These are phyloP conservation scores for Moringa oleifera DNA, from an alignment of 345 rosid species.

Conservation along the genomic window DNA sequence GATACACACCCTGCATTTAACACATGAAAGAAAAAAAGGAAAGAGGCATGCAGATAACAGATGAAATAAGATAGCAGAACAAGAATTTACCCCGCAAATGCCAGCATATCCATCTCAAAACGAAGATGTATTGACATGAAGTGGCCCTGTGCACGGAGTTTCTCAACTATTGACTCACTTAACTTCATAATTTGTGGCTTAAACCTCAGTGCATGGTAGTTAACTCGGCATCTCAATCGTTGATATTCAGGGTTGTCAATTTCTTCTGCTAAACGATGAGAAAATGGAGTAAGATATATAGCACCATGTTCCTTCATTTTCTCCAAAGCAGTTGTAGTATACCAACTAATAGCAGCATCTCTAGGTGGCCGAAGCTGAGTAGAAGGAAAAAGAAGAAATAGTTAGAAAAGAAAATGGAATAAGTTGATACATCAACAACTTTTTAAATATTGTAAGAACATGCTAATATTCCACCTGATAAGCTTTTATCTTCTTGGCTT, in stretches of 20 bases:
- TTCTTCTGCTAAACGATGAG: constrained; percentile 98
- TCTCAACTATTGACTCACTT: constrained; percentile 87
- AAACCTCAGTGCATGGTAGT: constrained; percentile 93
- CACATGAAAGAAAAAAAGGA: background rate
- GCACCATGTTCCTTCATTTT: constrained; percentile 95
- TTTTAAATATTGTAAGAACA: background rate
- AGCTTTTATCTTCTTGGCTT: constrained; percentile 81
- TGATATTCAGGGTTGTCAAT: constrained; percentile 88
- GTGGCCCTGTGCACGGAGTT: constrained; percentile 93
- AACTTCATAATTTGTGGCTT: constrained; percentile 92
- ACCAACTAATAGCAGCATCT: constrained; percentile 96
- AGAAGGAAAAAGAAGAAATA: constrained; percentile 4
- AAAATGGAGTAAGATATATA: constrained; percentile 92
- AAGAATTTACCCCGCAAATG: constrained; percentile 90
- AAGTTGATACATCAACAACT: constrained; percentile 1
- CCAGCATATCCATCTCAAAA: constrained; percentile 99
- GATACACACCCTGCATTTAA: too few species aligned
- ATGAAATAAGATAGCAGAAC: constrained; percentile 9
- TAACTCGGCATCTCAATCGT: constrained; percentile 95
- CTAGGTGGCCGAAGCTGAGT: constrained; percentile 80
- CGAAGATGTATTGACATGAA: constrained; percentile 99
- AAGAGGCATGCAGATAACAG: constrained; percentile 10
- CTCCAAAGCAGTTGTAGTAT: constrained; percentile 67
- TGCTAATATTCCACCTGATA: constrained; percentile 51
- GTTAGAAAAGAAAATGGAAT: background rate